Percentiles rank a stretch among this genome's conserved stretches.
Conservation (phyloP, 2,329 filamentous ascomycete genomes). For the Immersiporthe knoxdaviesiana region DNA sequence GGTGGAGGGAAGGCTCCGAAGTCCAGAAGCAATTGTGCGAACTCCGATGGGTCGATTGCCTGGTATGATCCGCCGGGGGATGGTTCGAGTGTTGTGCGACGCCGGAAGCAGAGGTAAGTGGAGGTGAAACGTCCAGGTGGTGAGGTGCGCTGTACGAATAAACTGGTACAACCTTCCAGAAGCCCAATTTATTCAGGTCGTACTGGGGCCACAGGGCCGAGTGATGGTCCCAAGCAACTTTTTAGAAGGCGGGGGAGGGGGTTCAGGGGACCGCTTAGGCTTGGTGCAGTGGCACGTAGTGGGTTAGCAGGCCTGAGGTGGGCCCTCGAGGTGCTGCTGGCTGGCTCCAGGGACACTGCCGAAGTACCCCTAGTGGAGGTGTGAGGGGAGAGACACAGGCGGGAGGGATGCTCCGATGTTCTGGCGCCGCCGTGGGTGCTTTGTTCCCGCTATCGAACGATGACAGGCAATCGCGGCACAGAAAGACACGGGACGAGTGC, state of each 20-base stretch:
- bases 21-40: slow-evolving; percentile 7
- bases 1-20: slow-evolving; percentile 5
- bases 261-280: slow-evolving; percentile 13
- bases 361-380: slow-evolving; percentile 3
- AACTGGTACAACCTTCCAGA: slow-evolving; percentile 11
- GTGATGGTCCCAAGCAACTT: slow-evolving; percentile 12
- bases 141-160: slow-evolving; percentile 23
- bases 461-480: slow-evolving; percentile 14
- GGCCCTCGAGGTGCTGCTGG: neutral
- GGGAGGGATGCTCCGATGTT: slow-evolving; percentile 11
- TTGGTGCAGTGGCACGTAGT: slow-evolving; percentile 26
- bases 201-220: slow-evolving; percentile 23
- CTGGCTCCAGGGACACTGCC: slow-evolving; percentile 12
- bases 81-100: slow-evolving; percentile 32
- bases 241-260: neutral
- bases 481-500: slow-evolving; percentile 3
- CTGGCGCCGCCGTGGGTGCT: neutral
- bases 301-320: neutral
- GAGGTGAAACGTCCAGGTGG: slow-evolving; percentile 31
- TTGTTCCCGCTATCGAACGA: slow-evolving; percentile 10
- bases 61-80: slow-evolving; percentile 26
- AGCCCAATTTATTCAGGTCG: neutral
- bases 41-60: slow-evolving; percentile 25
- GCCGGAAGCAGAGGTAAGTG: slow-evolving; percentile 30
- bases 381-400: neutral